phyloP scores from a whole-genome alignment of 2,329 filamentous ascomycete genomes.

The Calonectria fujianensis region DNA sequence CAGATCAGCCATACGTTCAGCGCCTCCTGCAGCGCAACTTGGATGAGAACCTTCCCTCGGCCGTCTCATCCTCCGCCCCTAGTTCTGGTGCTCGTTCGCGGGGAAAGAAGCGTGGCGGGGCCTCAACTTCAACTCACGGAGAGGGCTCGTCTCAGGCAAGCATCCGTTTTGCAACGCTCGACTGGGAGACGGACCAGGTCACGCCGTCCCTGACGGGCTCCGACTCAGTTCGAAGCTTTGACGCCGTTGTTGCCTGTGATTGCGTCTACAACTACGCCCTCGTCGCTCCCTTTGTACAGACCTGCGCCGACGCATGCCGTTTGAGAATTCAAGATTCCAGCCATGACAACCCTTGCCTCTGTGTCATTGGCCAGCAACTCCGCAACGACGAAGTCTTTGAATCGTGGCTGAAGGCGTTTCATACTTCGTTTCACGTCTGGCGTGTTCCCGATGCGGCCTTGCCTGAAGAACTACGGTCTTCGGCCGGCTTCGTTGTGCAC shows the following conservation, averaged over 20 bases:
- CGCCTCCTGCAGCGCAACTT: slow-evolving; percentile 87
- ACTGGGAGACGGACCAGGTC: slow-evolving; percentile 86
- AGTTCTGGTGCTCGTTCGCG: slow-evolving; percentile 39
- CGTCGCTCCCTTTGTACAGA: slow-evolving; percentile 86
- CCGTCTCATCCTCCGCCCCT: slow-evolving; percentile 32
- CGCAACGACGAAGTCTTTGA: slow-evolving; percentile 90
- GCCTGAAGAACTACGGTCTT: slow-evolving; percentile 74
- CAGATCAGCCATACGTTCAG: slow-evolving; percentile 91
- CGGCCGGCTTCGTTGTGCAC: slow-evolving; percentile 88
- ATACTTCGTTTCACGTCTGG: slow-evolving; percentile 82
- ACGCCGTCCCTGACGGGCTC: slow-evolving; percentile 64
- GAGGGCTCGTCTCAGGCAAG: slow-evolving; percentile 54
- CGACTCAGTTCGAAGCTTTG: slow-evolving; percentile 70
- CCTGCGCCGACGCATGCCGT: slow-evolving; percentile 84
- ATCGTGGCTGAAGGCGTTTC: slow-evolving; percentile 83
- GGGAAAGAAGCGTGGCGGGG: slow-evolving; percentile 43
- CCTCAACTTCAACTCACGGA: slow-evolving; percentile 4
- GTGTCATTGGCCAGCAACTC: slow-evolving; percentile 91
- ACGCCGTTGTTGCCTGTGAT: slow-evolving; percentile 89
- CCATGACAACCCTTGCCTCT: slow-evolving; percentile 74
- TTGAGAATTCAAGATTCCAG: slow-evolving; percentile 64
- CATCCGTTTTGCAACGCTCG: slow-evolving; percentile 78
- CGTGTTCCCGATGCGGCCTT: slow-evolving; percentile 80
- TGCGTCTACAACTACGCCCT: slow-evolving; percentile 96
- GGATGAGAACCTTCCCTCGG: slow-evolving; percentile 70